Percentiles rank a stretch among this genome's conserved stretches.
Conservation (phyloP, 495 filamentous ascomycete species). For the Alectoria sarmentosa region DNA sequence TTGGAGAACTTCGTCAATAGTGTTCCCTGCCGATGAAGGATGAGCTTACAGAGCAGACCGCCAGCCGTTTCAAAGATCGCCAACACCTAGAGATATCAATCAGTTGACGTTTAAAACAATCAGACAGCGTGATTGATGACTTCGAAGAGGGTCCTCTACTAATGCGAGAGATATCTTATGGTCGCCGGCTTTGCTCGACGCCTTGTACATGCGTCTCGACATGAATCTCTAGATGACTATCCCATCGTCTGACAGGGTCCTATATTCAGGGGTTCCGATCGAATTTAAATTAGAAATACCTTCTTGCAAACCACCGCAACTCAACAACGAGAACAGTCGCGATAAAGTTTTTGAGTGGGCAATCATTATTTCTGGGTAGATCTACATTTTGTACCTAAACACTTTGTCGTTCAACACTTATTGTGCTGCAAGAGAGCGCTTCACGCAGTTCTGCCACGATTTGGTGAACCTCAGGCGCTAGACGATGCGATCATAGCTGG, state of each 20-base stretch:
- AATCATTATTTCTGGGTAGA: too few species aligned
- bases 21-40: background rate
- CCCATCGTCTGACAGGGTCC: too few species aligned
- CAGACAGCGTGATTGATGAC: background rate
- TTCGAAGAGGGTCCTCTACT: constrained; percentile 4
- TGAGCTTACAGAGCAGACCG: background rate
- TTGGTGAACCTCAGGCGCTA: too few species aligned
- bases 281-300: too few species aligned
- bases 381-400: too few species aligned
- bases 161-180: constrained; percentile 13
- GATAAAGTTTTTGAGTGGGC: too few species aligned
- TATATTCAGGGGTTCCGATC: too few species aligned
- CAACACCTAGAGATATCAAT: background rate
- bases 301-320: too few species aligned
- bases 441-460: too few species aligned
- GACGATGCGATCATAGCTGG: constrained; percentile 14
- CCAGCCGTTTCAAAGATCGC: constrained; percentile 6
- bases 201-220: constrained; percentile 17
- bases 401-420: too few species aligned
- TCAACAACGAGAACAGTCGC: too few species aligned
- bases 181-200: constrained; percentile 13
- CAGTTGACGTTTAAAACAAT: background rate
- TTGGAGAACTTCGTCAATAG: background rate
- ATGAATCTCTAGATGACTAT: constrained; percentile 18
- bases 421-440: too few species aligned